These are phyloP conservation scores for Phalaenopsis hybrid DNA, from an alignment of 116 monocot genomes.

Conservation along the genomic window DNA sequence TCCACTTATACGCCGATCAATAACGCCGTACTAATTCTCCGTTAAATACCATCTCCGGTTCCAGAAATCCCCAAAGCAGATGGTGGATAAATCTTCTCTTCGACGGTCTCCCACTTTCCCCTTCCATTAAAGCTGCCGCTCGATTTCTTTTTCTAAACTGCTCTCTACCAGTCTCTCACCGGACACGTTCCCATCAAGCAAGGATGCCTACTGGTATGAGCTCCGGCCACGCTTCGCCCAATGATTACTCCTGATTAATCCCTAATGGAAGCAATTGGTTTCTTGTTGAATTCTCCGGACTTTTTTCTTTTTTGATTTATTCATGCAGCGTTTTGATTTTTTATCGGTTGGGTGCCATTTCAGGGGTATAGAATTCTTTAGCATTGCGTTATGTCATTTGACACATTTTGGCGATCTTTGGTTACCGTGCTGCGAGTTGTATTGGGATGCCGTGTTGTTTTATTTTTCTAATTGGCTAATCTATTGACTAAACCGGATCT, in stretches of 20 bases:
- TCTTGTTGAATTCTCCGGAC: neutral
- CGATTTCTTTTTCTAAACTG: neutral
- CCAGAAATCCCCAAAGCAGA: neutral
- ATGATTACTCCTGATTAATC: neutral
- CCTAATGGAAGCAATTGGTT: neutral
- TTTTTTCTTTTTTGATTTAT: neutral
- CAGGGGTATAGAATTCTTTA: neutral
- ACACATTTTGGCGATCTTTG: neutral
- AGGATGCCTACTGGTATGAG: constrained; percentile 5
- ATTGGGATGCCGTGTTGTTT: neutral
- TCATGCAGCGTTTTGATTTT: neutral
- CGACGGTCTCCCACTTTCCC: neutral
- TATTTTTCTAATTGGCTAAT: neutral
- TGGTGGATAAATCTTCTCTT: neutral
- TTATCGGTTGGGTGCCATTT: neutral
- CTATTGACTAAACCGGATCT: neutral
- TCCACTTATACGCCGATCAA: neutral
- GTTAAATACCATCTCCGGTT: neutral
- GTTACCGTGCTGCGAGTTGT: neutral
- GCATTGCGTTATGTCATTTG: neutral
- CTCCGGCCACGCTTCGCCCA: neutral
- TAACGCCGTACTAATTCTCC: neutral
- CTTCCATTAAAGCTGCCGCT: neutral
- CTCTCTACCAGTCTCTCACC: neutral
- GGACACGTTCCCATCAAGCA: neutral